Conservation (phyloP, 225 moss, liverwort and hornwort species). For the Marchantia polymorpha region DNA sequence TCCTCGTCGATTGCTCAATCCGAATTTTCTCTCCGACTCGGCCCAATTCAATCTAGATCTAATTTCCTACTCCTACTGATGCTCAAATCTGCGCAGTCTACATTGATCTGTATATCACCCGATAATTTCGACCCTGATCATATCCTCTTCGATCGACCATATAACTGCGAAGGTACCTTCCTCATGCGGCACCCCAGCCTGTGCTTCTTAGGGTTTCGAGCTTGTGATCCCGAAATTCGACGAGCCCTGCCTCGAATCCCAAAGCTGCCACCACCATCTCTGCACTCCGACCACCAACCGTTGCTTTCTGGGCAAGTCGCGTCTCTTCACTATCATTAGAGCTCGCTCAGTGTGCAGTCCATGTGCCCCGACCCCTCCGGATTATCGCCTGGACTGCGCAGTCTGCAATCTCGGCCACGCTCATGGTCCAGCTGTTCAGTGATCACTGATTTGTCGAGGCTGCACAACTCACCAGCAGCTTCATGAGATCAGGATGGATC, state of each 20-base stretch:
- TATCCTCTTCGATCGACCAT: background rate
- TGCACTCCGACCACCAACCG: background rate
- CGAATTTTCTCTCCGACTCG: too few species aligned
- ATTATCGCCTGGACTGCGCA: too few species aligned
- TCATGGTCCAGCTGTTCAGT: too few species aligned
- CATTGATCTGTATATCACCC: background rate
- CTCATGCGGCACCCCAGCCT: background rate
- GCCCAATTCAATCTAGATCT: background rate
- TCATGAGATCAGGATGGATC: too few species aligned
- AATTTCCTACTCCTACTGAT: background rate
- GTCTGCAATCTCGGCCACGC: too few species aligned
- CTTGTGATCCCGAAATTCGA: too few species aligned
- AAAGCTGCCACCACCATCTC: background rate
- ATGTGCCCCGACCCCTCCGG: too few species aligned
- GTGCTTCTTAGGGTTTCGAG: too few species aligned
- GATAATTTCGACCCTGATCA: background rate
- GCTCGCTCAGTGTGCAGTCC: too few species aligned
- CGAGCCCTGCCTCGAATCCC: too few species aligned
- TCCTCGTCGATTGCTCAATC: background rate
- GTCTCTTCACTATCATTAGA: slow-evolving; percentile 3
- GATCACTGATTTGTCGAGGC: too few species aligned
- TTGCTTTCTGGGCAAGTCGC: slow-evolving; percentile 7
- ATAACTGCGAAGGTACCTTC: background rate
- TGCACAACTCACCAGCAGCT: too few species aligned
- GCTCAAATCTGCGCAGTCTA: background rate